Base-by-base conservation (phyloP, 2,329 filamentous ascomycete species). In the Diplodia intermedia region DNA sequence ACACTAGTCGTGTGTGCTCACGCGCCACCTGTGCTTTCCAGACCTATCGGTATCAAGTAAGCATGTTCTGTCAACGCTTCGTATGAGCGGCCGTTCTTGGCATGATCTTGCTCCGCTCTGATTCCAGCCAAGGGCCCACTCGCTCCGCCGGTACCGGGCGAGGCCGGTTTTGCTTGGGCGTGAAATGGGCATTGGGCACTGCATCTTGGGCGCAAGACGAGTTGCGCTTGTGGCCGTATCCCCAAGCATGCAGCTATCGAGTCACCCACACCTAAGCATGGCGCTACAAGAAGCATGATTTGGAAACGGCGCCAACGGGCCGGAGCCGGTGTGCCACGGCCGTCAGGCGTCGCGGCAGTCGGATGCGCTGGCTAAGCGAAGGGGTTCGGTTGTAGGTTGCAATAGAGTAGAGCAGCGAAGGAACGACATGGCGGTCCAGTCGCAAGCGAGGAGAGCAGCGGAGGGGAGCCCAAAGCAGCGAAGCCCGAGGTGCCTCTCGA, bases 281-380 rank as follows among this genome's bases (percentile, higher is more conserved):
- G 43, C 43, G 43, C 43, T 47, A 47, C 43, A 47, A 47, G 43
- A 47, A 47, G 43, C 43, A 47, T 47, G 43, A 47, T 47, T 47
- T 9, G 18, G 43, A n/a, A 18, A 47, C 43, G 18, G n/a, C 33
- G 43, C 43, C 18, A 47, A 47, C 7, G 43, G 43, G 43, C 40
- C n/a, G 43, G 43, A n/a, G 14, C 43, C n/a, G 43, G 43, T 11
- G 18, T 20, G 43, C 20, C 18, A n/a, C 43, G 43, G 43, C 43
- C 20, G 18, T 20, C 43, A n/a, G 43, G n/a, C 5, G 15, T 8
- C 18, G 43, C 18, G n/a, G 33, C 33, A 36, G 33, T 12, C 11
- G 9, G 33, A 2, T 36, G 9, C 8, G 33, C 9, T 36, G 33
- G 43, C 43, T 47, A 47, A 47, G 43, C 43, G 43, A 47, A n/a